Base-by-base conservation (phyloP, 257 asterid species). In the Mentha longifolia region DNA sequence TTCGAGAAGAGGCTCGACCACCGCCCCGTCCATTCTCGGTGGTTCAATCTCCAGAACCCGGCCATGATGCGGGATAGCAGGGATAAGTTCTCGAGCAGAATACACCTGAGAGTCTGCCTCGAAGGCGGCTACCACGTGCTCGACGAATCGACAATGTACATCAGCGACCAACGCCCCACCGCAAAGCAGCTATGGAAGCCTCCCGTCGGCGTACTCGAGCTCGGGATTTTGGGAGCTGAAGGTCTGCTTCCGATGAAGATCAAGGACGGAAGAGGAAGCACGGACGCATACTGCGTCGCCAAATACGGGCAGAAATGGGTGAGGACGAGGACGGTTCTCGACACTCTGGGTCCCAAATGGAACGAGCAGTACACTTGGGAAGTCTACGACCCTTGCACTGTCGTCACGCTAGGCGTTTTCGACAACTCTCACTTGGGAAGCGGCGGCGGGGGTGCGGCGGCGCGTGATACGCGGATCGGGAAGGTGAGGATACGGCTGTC, bases 321-420 rank as follows among this genome's bases (percentile, higher is more conserved):
- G 6, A 78, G 95, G 6, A 90, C 97, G 0, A 70, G 94, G 70
- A 90, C 97, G 0, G 78, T 88, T 35, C 81, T 90, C 19, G 90
- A 85, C 79, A 85, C 55, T 17, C 84, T 86, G 4, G 65, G 74
- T 19, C 96, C 96, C 20, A 85, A 61, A 46, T 87, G 96, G 96
- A 89, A 89, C 41, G 94, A 89, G 74, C 95, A 88, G 60, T 88
- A 88, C 77, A 88, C 93, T 0, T 90, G 95, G 97, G 97, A 90
- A 52, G 93, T 90, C 9, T 88, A 83, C 20, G 97, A 90, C 76
- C 97, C 97, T 1, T 86, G 91, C 85, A 90, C 95, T 0, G 97
- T 90, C 0, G 55, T 90, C 37, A 88, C 95, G 8, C 57, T 90
- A 11, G 97, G 96, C 0, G 94, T 86, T 11, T 88, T 90, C 19